Percentiles rank a stretch among this genome's conserved stretches.
These are phyloP conservation scores for Hydnum rufescens DNA, from an alignment of 768 basidiomycete genomes.

Conservation along the genomic window DNA sequence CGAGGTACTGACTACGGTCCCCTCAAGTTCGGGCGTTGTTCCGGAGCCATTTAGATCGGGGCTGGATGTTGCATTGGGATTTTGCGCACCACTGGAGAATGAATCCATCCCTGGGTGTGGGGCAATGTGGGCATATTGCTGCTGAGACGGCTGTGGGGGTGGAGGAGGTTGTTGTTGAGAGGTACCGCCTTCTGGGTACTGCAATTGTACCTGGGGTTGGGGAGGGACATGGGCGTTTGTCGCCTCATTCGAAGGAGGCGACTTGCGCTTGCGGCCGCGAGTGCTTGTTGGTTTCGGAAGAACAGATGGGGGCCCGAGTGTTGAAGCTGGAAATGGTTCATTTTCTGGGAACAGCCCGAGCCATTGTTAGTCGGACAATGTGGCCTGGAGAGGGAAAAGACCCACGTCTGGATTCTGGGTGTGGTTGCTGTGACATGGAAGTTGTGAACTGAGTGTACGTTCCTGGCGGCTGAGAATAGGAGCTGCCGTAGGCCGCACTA, in stretches of 20 bases:
- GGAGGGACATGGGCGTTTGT: not conserved
- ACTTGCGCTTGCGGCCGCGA: slow-evolving; percentile 2
- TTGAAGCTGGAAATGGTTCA: not conserved
- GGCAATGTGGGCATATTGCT: not conserved
- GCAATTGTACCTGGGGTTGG: not conserved
- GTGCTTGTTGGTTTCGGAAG: not conserved
- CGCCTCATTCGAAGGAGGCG: not conserved
- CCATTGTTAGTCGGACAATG: not conserved
- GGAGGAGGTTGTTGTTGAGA: not conserved
- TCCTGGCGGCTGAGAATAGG: not conserved
- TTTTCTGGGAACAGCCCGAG: not conserved
- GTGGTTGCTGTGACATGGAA: not conserved
- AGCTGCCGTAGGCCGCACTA: not conserved
- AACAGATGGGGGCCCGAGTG: not conserved
- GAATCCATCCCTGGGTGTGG: not conserved
- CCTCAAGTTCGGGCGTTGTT: not conserved
- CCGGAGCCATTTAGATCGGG: not conserved
- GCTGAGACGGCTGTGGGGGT: not conserved
- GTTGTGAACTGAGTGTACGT: not conserved
- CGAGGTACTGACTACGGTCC: not conserved
- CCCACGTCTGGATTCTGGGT: not conserved
- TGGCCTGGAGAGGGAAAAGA: not conserved
- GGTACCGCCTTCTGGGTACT: not conserved
- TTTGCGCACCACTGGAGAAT: not conserved
- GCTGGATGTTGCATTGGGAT: not conserved